Evolutionary conservation across 1,139 yeast genomes (phyloP), one percentile per base, ranked within the genome.

Genomic region (Yamadazyma buinensis): DNA sequence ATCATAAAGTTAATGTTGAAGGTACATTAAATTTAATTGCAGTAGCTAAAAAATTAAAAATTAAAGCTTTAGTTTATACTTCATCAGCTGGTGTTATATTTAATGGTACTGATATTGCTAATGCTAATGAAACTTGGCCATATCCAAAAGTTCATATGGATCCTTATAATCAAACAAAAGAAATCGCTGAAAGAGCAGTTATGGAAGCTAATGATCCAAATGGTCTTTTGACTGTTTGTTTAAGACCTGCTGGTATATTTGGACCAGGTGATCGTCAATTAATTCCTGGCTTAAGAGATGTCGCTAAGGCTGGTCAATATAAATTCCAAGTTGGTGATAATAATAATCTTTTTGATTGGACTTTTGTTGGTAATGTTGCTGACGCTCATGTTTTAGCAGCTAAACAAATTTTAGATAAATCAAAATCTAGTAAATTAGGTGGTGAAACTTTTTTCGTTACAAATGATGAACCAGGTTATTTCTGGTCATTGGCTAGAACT

Each of bases 291-390:
- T 68, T 94, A 39, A 77, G 96, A 51, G 75, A 75, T 13, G 95
- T 88, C 32, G 92, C 95, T 3, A 73, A 74, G 44, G 66, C 79
- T 38, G 95, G 95, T 12, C 97, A 92, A 57, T 84, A 92, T 23
- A 84, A 84, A 57, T 87, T 86, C 59, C 98, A 94, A 59, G 70
- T 94, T 33, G 98, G 99, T 44, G 92, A 86, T 57, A 94, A 94
- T 60, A 79, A 84, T 57, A 92, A 92, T 54, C 63, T 94, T 40
- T 94, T 92, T 52, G 99, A 94, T 56, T 88, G 95, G 84, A 88
- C 97, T 0, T 94, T 88, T 52, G 98, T 84, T n/a, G 97, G 97
- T n/a, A 94, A 94, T 58, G 97, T 94, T 15, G 98, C 98, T 0
- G 95, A 88, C 61, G 83, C 97, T 5, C 99, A 94, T 59, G 88